Conservation (phyloP, 2,329 filamentous ascomycete genomes). For the Calonectria naviculata region DNA sequence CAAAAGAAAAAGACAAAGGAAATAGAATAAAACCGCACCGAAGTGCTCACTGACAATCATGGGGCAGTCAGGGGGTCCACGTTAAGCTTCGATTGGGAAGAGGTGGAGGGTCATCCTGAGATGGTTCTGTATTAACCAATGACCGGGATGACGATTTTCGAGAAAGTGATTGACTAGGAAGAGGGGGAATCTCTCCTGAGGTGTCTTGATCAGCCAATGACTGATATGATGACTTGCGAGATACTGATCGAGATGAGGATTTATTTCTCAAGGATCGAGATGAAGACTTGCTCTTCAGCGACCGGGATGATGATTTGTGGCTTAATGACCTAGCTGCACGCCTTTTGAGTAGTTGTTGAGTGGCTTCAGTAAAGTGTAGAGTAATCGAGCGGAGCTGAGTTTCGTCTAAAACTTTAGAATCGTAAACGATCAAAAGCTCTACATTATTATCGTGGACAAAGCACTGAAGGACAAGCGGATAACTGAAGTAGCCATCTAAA, state of each 20-base stretch:
- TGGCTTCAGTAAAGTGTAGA: slow-evolving; percentile 4
- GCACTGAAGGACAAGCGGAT: slow-evolving; percentile 7
- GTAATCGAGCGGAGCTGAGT: background rate
- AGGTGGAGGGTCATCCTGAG: background rate
- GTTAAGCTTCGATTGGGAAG: background rate
- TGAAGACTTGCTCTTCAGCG: background rate
- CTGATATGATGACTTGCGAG: background rate
- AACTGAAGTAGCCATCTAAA: slow-evolving; percentile 1
- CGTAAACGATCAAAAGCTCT: slow-evolving; percentile 1
- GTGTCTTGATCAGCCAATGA: background rate
- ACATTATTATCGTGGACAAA: background rate
- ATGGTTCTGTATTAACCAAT: background rate
- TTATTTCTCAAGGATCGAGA: background rate
- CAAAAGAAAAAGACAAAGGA: no score
- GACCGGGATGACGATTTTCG: background rate
- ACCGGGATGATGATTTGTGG: background rate
- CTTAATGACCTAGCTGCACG: background rate
- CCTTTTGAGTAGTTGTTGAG: background rate
- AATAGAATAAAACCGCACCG: no score
- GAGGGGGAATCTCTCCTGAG: background rate
- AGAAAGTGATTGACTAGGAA: background rate
- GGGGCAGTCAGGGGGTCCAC: no score
- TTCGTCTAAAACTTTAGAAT: background rate
- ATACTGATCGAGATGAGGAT: background rate
- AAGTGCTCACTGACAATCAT: no score